Conservation (phyloP, 2,329 filamentous ascomycete genomes). For the Epichloe uncinata region DNA sequence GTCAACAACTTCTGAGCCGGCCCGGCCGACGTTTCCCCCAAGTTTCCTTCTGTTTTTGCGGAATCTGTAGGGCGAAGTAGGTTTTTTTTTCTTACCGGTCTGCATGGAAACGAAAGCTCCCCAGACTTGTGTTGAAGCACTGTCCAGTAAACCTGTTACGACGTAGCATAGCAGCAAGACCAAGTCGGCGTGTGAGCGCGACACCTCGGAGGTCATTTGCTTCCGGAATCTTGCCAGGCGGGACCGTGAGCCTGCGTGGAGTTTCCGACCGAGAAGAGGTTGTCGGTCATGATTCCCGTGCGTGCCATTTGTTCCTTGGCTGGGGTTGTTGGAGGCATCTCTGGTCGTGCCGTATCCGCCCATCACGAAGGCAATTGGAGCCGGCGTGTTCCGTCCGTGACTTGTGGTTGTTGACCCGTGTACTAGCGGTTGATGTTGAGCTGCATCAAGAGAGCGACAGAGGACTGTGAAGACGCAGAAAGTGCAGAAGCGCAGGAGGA, state of each 20-base stretch:
- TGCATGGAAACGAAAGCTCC: slow-evolving; percentile 77
- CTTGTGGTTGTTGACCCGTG: not conserved
- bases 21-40: too few relatives aligned
- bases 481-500: not conserved
- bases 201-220: slow-evolving; percentile 33
- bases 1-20: not conserved
- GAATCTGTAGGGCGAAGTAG: not conserved
- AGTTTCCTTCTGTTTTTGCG: too few relatives aligned
- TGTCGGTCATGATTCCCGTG: slow-evolving; percentile 10
- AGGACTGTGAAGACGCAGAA: too few relatives aligned
- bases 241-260: slow-evolving; percentile 7
- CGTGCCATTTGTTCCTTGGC: not conserved
- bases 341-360: slow-evolving; percentile 8
- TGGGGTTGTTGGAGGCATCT: not conserved
- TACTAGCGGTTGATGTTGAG: not conserved
- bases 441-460: not conserved
- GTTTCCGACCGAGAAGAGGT: slow-evolving; percentile 17
- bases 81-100: slow-evolving; percentile 39
- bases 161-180: slow-evolving; percentile 60
- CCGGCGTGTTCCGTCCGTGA: not conserved
- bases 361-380: slow-evolving; percentile 2
- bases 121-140: slow-evolving; percentile 63
- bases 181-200: slow-evolving; percentile 51
- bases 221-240: slow-evolving; percentile 16
- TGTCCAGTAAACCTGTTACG: slow-evolving; percentile 66